Evolutionary conservation across 306 rosid species (phyloP).

Genomic region (Fagus crenata): DNA sequence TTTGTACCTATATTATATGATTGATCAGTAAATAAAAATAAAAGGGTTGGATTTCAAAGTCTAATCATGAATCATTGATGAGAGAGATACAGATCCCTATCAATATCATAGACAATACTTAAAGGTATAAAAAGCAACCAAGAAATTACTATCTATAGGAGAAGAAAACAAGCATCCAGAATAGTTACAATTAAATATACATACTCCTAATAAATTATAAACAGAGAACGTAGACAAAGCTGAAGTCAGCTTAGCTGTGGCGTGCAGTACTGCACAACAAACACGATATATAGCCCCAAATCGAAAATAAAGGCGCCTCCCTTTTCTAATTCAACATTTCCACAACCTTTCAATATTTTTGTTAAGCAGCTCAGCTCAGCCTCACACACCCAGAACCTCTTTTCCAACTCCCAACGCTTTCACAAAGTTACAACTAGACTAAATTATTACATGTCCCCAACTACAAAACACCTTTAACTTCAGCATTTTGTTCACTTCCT

Average conservation of each 20-base stretch:
- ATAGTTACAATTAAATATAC: conserved; percentile 17
- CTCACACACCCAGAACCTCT: too few relatives aligned
- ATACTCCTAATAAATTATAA: neutral
- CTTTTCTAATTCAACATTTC: neutral
- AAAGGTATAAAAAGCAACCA: neutral
- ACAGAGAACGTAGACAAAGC: conserved; percentile 18
- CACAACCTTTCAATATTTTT: neutral
- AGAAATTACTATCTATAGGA: conserved; percentile 19
- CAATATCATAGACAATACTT: neutral
- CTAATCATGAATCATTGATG: neutral
- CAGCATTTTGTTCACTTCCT: too few relatives aligned
- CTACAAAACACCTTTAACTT: too few relatives aligned
- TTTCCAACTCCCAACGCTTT: too few relatives aligned
- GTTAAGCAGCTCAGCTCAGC: neutral
- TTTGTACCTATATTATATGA: too few relatives aligned
- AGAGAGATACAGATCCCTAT: neutral
- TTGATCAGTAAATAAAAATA: too few relatives aligned
- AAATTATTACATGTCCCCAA: too few relatives aligned
- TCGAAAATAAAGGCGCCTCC: conserved; percentile 31
- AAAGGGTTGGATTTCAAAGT: too few relatives aligned
- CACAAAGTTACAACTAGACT: too few relatives aligned
- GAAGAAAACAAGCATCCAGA: conserved; percentile 28
- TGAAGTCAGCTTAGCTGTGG: neutral
- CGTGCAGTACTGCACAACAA: neutral
- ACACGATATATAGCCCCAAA: neutral